Conservation (phyloP, 768 basidiomycete species). For the Melanogaster broomeanus region DNA sequence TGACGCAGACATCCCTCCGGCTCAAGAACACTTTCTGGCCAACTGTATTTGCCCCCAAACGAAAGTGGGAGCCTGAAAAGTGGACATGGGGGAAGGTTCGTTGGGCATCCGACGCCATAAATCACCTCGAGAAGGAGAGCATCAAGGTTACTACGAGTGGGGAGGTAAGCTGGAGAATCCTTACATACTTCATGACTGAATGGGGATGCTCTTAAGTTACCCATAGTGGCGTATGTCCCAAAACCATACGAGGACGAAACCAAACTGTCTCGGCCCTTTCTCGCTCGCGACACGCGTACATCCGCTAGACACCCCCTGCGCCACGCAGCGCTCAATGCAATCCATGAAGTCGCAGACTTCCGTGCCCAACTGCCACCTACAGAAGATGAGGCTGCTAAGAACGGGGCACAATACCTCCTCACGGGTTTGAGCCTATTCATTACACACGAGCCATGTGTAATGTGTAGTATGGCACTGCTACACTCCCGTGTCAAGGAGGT, state of each 20-base stretch:
- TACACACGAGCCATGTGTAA: constrained; percentile 96
- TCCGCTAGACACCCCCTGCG: constrained; percentile 76
- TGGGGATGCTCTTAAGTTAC: constrained; percentile 48
- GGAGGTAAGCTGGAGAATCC: constrained; percentile 51
- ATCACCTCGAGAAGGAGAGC: constrained; percentile 51
- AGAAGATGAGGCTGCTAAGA: constrained; percentile 32
- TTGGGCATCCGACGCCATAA: constrained; percentile 79
- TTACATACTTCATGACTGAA: neutral
- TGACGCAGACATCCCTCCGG: constrained; percentile 63
- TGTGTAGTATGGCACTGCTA: constrained; percentile 96
- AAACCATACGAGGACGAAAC: constrained; percentile 43
- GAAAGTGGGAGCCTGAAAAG: constrained; percentile 62
- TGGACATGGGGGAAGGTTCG: constrained; percentile 67
- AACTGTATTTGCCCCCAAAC: constrained; percentile 67
- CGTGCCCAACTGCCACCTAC: constrained; percentile 32
- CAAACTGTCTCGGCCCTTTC: constrained; percentile 38
- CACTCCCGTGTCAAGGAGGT: constrained; percentile 94
- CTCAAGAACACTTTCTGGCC: constrained; percentile 86
- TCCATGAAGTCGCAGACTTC: constrained; percentile 64
- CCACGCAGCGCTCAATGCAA: constrained; percentile 80
- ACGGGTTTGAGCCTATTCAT: constrained; percentile 84
- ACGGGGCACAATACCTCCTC: constrained; percentile 85
- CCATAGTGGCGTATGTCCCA: constrained; percentile 74
- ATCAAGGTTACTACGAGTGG: constrained; percentile 44
- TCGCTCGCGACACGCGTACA: constrained; percentile 69